Conservation (phyloP, 1,139 yeast species). For the Saccharomyces pastorianus region DNA sequence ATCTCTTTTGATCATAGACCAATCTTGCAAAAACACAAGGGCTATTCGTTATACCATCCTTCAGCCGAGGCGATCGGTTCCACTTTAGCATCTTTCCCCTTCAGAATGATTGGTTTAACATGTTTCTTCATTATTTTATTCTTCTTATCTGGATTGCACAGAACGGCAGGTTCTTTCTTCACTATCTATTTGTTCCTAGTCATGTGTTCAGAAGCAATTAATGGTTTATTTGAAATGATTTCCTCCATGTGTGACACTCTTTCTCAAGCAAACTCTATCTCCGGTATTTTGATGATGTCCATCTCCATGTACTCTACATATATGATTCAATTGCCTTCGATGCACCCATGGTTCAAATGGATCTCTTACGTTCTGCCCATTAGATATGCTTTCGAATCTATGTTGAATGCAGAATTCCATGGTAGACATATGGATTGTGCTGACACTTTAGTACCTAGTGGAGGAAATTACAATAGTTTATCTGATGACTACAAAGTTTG, state of each 20-base stretch:
- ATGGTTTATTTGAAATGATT: slow-evolving; percentile 42
- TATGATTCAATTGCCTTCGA: slow-evolving; percentile 48
- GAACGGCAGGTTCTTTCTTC: slow-evolving; percentile 50
- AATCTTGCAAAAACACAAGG: slow-evolving; percentile 48
- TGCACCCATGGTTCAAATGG: slow-evolving; percentile 66
- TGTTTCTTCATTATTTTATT: slow-evolving; percentile 41
- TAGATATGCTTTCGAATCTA: slow-evolving; percentile 48
- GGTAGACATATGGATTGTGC: slow-evolving; percentile 48
- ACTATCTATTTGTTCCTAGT: slow-evolving; percentile 40
- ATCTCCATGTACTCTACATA: slow-evolving; percentile 47
- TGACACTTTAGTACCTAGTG: slow-evolving; percentile 41
- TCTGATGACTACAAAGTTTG: slow-evolving; percentile 40
- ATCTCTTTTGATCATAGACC: slow-evolving; percentile 46
- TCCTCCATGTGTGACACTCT: slow-evolving; percentile 42
- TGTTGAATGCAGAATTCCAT: slow-evolving; percentile 50
- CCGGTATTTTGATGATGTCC: slow-evolving; percentile 43
- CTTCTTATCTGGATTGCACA: slow-evolving; percentile 44
- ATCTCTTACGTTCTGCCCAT: slow-evolving; percentile 50
- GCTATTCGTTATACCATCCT: slow-evolving; percentile 50
- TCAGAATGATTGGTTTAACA: slow-evolving; percentile 39
- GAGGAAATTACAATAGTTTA: slow-evolving; percentile 41
- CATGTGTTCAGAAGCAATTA: slow-evolving; percentile 37
- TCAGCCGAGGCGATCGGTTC: slow-evolving; percentile 50
- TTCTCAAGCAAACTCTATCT: slow-evolving; percentile 45
- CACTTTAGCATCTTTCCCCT: slow-evolving; percentile 41